These are phyloP conservation scores for Didymella keratinophila DNA, from an alignment of 2,329 filamentous ascomycete genomes.

Conservation along the genomic window DNA sequence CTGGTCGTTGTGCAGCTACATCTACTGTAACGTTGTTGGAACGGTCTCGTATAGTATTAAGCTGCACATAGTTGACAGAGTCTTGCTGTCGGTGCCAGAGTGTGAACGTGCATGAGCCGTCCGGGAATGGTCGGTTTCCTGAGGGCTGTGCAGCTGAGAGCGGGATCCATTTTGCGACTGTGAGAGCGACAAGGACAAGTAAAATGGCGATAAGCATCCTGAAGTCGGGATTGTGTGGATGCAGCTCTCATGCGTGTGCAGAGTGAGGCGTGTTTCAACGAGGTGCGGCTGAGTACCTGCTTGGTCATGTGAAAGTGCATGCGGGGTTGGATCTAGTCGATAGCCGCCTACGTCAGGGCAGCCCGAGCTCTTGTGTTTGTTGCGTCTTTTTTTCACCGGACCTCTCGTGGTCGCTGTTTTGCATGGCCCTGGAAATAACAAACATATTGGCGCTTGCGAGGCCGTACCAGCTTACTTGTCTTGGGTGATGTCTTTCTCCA, in stretches of 20 bases:
- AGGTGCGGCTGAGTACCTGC: slow-evolving; percentile 8
- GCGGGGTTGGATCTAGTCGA: slow-evolving; percentile 11
- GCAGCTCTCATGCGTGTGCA: not conserved
- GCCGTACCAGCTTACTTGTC: not conserved
- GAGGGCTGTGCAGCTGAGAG: not conserved
- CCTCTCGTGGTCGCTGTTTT: not conserved
- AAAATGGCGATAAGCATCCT: not conserved
- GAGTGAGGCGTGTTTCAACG: not conserved
- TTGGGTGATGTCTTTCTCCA: not conserved
- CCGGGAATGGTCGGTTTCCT: not conserved
- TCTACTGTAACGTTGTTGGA: slow-evolving; percentile 25
- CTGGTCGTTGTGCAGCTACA: slow-evolving; percentile 22
- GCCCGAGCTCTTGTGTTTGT: not conserved
- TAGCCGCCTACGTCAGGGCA: slow-evolving; percentile 16
- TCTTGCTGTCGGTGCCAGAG: slow-evolving; percentile 27
- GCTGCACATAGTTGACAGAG: slow-evolving; percentile 25
- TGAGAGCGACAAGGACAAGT: not conserved
- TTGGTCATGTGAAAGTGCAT: slow-evolving; percentile 6
- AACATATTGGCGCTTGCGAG: not conserved
- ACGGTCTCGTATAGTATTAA: slow-evolving; percentile 24
- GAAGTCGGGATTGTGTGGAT: not conserved
- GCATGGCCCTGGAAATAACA: not conserved
- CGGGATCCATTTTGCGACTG: not conserved
- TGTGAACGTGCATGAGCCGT: slow-evolving; percentile 28
- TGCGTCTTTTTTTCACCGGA: not conserved